A percentile compares a stretch with the other conserved stretches of the same genome.
These are phyloP conservation scores for Theobroma cacao DNA, from an alignment of 345 rosid species.

Conservation along the genomic window DNA sequence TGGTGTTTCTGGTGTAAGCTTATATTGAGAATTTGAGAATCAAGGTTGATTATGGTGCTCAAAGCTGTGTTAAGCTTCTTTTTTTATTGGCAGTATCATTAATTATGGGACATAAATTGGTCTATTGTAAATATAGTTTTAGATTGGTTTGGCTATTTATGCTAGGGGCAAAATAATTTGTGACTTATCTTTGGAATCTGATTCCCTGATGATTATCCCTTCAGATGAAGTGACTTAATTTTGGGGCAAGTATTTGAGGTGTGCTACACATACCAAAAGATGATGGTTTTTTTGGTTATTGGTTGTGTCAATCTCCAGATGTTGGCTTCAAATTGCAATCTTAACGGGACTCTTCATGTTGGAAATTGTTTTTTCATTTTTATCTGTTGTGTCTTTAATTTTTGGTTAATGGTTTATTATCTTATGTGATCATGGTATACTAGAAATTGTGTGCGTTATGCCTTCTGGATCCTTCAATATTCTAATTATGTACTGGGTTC, in stretches of 20 bases:
- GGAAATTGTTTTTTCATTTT: neutral
- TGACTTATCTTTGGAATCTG: neutral
- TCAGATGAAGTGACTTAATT: neutral
- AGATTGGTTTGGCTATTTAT: neutral
- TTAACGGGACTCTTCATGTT: neutral
- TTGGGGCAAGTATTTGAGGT: neutral
- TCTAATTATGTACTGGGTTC: neutral
- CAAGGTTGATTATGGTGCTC: neutral
- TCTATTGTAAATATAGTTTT: neutral
- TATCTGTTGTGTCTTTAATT: neutral
- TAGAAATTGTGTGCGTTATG: neutral
- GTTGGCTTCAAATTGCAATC: neutral
- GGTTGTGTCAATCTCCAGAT: neutral
- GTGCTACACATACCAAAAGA: neutral
- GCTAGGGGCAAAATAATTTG: neutral
- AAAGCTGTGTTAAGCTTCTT: neutral
- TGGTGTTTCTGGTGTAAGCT: neutral
- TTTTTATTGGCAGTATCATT: neutral
- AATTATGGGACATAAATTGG: too few relatives aligned
- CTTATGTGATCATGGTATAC: neutral
- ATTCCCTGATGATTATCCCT: neutral
- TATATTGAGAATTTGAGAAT: neutral
- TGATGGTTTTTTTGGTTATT: neutral
- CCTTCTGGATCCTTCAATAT: neutral
- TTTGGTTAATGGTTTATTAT: neutral